A percentile compares a stretch with the other conserved stretches of the same genome.
These are phyloP conservation scores for Kodamaea fungicola DNA, from an alignment of 1,139 yeast genomes.

Conservation along the genomic window DNA sequence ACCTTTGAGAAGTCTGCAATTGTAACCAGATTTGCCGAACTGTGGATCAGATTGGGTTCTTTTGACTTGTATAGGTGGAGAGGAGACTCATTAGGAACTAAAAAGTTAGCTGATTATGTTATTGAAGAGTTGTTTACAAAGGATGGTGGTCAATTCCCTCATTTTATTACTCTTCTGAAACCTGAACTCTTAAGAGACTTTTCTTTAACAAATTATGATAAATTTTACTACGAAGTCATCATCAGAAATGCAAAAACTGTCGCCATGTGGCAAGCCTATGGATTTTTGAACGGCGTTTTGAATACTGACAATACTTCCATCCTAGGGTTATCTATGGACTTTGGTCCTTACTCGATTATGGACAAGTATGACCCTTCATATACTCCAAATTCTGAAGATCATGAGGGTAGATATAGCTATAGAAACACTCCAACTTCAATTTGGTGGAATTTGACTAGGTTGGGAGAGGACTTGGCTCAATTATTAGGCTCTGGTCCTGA, in stretches of 20 bases:
- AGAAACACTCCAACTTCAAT: slow-evolving; percentile 79
- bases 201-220: slow-evolving; percentile 61
- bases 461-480: slow-evolving; percentile 83
- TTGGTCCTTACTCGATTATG: slow-evolving; percentile 91
- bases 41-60: slow-evolving; percentile 88
- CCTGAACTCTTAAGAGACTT: slow-evolving; percentile 22
- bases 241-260: slow-evolving; percentile 71
- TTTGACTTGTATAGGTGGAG: slow-evolving; percentile 81
- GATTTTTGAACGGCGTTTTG: slow-evolving; percentile 88
- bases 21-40: slow-evolving; percentile 77
- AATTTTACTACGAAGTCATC: slow-evolving; percentile 67
- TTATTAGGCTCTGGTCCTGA: slow-evolving; percentile 68
- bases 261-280: slow-evolving; percentile 88
- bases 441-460: slow-evolving; percentile 89
- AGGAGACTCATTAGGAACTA: slow-evolving; percentile 62
- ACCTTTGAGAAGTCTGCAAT: slow-evolving; percentile 80
- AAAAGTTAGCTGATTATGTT: slow-evolving; percentile 67
- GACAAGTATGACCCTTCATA: slow-evolving; percentile 78
- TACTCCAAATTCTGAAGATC: slow-evolving; percentile 91
- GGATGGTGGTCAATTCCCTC: slow-evolving; percentile 32
- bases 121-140: slow-evolving; percentile 59
- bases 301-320: slow-evolving; percentile 93
- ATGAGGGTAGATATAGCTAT: slow-evolving; percentile 66
- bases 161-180: slow-evolving; percentile 20
- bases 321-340: slow-evolving; percentile 83